phyloP scores from a whole-genome alignment of 352 stramenopile genomes.

The Phytophthora podocarpi region DNA sequence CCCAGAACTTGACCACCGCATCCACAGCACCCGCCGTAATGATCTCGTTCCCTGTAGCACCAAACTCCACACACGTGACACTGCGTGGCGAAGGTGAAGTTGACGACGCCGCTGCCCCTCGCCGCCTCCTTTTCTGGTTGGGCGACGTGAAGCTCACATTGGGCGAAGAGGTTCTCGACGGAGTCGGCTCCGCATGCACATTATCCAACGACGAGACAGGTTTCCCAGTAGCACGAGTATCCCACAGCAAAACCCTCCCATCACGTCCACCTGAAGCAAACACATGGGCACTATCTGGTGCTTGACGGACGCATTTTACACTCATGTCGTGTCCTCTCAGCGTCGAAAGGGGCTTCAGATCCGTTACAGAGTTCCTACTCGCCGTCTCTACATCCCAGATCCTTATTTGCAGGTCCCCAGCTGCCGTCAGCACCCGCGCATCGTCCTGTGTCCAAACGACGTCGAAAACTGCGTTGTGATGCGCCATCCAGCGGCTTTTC shows the following conservation, averaged over 20 bases:
- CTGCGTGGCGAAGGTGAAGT: slow-evolving; percentile 44
- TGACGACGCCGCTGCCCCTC: slow-evolving; percentile 27
- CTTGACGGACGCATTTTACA: slow-evolving; percentile 77
- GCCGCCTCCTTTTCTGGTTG: slow-evolving; percentile 29
- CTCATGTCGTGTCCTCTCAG: slow-evolving; percentile 67
- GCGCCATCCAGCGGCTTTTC: slow-evolving; percentile 52
- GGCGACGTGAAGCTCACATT: slow-evolving; percentile 42
- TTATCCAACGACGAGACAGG: slow-evolving; percentile 38
- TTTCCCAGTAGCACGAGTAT: slow-evolving; percentile 38
- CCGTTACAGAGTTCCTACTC: background rate
- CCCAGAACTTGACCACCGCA: slow-evolving; percentile 74
- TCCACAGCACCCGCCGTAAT: slow-evolving; percentile 65
- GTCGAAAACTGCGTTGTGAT: slow-evolving; percentile 80
- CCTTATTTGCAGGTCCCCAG: slow-evolving; percentile 58
- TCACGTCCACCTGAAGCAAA: slow-evolving; percentile 69
- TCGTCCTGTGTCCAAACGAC: slow-evolving; percentile 62
- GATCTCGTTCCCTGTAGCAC: slow-evolving; percentile 42
- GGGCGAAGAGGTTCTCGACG: slow-evolving; percentile 12
- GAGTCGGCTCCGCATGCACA: slow-evolving; percentile 38
- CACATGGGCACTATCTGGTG: slow-evolving; percentile 31
- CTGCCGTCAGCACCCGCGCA: slow-evolving; percentile 54
- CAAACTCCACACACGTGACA: slow-evolving; percentile 79
- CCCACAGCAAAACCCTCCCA: slow-evolving; percentile 69
- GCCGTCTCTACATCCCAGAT: slow-evolving; percentile 62
- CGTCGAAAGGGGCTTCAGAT: slow-evolving; percentile 31